phyloP scores from a whole-genome alignment of 805 yeast genomes.

The Dipodascopsis uninucleata region DNA sequence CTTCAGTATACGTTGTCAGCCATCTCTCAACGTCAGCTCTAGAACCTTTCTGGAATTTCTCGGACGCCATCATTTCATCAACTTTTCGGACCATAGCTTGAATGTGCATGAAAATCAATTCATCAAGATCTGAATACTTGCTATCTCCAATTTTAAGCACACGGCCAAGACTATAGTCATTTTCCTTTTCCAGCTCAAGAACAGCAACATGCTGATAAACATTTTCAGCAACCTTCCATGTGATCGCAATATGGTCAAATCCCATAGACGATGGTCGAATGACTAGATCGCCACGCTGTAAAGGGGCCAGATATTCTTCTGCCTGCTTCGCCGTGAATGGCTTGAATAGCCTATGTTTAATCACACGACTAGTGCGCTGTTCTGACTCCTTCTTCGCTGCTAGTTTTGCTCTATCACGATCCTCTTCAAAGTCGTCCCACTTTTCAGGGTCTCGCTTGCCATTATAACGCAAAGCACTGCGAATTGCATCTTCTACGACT shows the following conservation, averaged over 20 bases:
- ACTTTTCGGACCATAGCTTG: constrained; percentile 79
- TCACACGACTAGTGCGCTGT: constrained; percentile 66
- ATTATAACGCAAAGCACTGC: constrained; percentile 32
- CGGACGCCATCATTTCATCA: constrained; percentile 78
- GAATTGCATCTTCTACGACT: constrained; percentile 55
- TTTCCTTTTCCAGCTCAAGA: constrained; percentile 65
- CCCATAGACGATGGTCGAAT: constrained; percentile 94
- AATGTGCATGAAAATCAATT: constrained; percentile 80
- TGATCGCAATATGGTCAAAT: constrained; percentile 78
- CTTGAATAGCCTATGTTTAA: constrained; percentile 88
- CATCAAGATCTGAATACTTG: constrained; percentile 84
- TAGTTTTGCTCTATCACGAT: constrained; percentile 50
- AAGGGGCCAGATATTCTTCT: constrained; percentile 85
- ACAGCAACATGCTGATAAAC: constrained; percentile 89
- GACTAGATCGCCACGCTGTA: constrained; percentile 85
- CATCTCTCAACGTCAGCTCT: constrained; percentile 76
- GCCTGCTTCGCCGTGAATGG: constrained; percentile 84
- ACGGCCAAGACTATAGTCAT: constrained; percentile 58
- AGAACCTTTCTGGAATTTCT: constrained; percentile 82
- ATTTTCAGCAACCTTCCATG: constrained; percentile 94
- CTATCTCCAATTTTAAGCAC: constrained; percentile 62
- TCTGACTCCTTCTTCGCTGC: constrained; percentile 62
- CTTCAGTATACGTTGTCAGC: constrained; percentile 83
- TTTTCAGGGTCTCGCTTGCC: constrained; percentile 48
- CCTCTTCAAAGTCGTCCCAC: constrained; percentile 80